Percentiles rank a stretch among this genome's conserved stretches.
Conservation (phyloP, 2,329 filamentous ascomycete species). For the Trichoderma sp. region DNA sequence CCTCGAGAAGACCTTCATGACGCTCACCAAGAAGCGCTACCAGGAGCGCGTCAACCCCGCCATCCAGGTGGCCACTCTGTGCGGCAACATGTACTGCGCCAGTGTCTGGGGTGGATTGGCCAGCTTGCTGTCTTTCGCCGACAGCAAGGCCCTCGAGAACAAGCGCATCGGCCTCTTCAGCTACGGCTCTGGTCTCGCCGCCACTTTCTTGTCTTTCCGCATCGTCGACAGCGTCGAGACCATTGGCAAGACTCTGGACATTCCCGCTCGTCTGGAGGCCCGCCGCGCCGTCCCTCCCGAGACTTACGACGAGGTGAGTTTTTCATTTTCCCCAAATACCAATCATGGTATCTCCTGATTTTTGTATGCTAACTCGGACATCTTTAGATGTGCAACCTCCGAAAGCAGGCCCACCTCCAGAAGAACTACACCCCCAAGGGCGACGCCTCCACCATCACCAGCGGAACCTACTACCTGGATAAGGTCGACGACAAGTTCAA, state of each 20-base stretch:
- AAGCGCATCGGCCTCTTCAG: slow-evolving; percentile 76
- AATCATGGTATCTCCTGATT: background rate
- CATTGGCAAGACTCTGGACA: slow-evolving; percentile 65
- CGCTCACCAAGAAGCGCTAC: slow-evolving; percentile 78
- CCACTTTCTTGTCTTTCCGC: slow-evolving; percentile 71
- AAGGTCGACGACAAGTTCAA: slow-evolving; percentile 85
- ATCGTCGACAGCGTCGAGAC: slow-evolving; percentile 66
- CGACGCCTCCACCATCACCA: slow-evolving; percentile 60
- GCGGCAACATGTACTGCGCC: slow-evolving; percentile 65
- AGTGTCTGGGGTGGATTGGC: slow-evolving; percentile 76
- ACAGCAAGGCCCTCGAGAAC: slow-evolving; percentile 60
- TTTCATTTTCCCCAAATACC: no score
- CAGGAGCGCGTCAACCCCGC: slow-evolving; percentile 70
- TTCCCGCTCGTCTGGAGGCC: slow-evolving; percentile 64
- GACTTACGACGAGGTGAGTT: slow-evolving; percentile 59
- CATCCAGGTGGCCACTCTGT: slow-evolving; percentile 74
- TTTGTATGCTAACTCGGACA: background rate
- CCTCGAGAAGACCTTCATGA: slow-evolving; percentile 85
- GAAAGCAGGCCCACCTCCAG: slow-evolving; percentile 79
- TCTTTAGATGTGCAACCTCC: slow-evolving; percentile 66
- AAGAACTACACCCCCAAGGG: slow-evolving; percentile 73
- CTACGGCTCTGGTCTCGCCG: slow-evolving; percentile 72
- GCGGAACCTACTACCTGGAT: slow-evolving; percentile 74
- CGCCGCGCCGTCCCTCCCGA: slow-evolving; percentile 65
- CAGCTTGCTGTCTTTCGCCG: slow-evolving; percentile 63